These are phyloP conservation scores for Tagetes patula DNA, from an alignment of 129 eudicot genomes.

Conservation along the genomic window DNA sequence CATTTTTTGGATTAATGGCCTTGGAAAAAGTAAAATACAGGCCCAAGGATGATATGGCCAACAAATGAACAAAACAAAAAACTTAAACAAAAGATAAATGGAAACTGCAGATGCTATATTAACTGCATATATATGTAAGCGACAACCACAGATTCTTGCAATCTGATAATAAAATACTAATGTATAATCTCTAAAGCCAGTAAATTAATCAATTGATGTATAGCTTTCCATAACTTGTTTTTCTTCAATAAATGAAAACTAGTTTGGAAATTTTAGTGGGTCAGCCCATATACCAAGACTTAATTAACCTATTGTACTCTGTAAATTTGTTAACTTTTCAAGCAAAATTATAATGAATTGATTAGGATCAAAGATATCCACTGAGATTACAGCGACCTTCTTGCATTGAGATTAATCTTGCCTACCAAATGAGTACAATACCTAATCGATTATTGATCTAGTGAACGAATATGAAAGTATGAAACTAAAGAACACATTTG, in stretches of 20 bases:
- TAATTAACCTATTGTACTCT: not conserved
- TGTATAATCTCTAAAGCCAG: not conserved
- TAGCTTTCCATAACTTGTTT: slow-evolving; percentile 3
- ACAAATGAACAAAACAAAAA: no score
- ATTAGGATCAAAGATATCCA: no score
- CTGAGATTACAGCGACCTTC: no score
- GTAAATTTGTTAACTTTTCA: not conserved
- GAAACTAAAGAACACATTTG: not conserved
- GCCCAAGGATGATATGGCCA: no score
- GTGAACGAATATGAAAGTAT: not conserved
- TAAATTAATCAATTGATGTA: not conserved
- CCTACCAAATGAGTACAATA: no score
- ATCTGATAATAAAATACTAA: not conserved
- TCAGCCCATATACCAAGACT: not conserved
- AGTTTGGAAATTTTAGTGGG: not conserved
- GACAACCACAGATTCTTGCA: not conserved
- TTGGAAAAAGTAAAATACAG: no score
- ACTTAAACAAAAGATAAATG: not conserved
- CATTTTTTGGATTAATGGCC: no score
- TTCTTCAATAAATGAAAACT: not conserved
- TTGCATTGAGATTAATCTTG: no score
- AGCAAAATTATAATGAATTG: not conserved
- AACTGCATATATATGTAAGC: not conserved
- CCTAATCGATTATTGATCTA: not conserved
- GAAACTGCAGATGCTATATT: not conserved